Percentiles rank a stretch among this genome's conserved stretches.
Evolutionary conservation across 495 filamentous ascomycete species (phyloP).

Genomic region (Clohesyomyces aquaticus): DNA sequence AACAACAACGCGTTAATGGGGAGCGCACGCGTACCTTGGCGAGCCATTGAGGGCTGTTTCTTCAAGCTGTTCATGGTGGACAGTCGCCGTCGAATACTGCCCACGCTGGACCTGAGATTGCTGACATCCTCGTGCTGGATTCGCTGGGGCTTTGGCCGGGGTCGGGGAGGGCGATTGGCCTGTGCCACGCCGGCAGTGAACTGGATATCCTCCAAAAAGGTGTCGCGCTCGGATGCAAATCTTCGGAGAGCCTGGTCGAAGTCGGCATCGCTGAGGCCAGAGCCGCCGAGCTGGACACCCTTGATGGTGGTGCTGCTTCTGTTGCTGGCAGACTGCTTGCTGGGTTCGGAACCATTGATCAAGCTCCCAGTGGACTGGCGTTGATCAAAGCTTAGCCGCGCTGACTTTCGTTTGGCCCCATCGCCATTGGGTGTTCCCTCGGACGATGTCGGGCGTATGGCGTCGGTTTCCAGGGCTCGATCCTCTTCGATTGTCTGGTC

Average conservation of each 20-base stretch:
- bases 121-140: conserved; percentile 76
- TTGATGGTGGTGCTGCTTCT: conserved; percentile 80
- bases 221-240: conserved; percentile 91
- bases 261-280: conserved; percentile 68
- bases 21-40: conserved; percentile 65
- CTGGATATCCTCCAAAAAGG: conserved; percentile 88
- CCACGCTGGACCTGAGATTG: conserved; percentile 60
- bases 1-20: conserved; percentile 11
- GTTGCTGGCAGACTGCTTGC: conserved; percentile 75
- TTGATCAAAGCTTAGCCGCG: conserved; percentile 64
- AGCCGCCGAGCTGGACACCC: conserved; percentile 50
- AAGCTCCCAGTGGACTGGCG: conserved; percentile 66
- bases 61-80: conserved; percentile 96
- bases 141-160: conserved; percentile 74
- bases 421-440: conserved; percentile 56
- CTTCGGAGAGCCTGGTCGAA: conserved; percentile 91
- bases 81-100: conserved; percentile 83
- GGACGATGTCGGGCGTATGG: conserved; percentile 59
- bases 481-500: conserved; percentile 84
- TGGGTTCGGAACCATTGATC: conserved; percentile 59
- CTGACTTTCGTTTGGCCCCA: conserved; percentile 65
- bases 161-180: conserved; percentile 68
- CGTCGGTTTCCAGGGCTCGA: conserved; percentile 50
- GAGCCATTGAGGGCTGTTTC: conserved; percentile 76
- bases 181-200: conserved; percentile 80